Conservation (phyloP, 2,329 filamentous ascomycete genomes). For the Lasiodiplodia sp. region DNA sequence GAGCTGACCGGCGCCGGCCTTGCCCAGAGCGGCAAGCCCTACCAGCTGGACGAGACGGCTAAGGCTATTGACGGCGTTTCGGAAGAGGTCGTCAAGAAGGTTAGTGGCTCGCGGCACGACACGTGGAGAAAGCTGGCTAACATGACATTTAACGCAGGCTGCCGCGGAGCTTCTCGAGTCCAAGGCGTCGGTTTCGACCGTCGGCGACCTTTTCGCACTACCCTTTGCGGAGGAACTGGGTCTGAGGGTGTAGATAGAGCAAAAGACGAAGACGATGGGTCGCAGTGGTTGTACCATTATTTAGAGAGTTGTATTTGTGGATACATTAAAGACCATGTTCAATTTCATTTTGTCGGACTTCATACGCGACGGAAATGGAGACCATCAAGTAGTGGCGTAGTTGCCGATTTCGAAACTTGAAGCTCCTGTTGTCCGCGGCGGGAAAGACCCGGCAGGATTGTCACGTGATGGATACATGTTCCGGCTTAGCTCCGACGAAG, state of each 20-base stretch:
- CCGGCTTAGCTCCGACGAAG: slow-evolving; percentile 30
- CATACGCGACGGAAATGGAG: not conserved
- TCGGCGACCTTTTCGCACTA: slow-evolving; percentile 89
- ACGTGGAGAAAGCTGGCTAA: slow-evolving; percentile 34
- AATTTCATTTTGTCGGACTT: slow-evolving; percentile 40
- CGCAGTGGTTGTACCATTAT: slow-evolving; percentile 48
- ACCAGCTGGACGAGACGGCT: slow-evolving; percentile 81
- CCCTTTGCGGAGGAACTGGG: slow-evolving; percentile 95
- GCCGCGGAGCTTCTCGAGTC: slow-evolving; percentile 86
- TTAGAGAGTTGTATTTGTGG: slow-evolving; percentile 42
- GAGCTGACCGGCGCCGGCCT: slow-evolving; percentile 86
- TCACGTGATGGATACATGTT: slow-evolving; percentile 19
- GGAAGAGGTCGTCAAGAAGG: slow-evolving; percentile 82
- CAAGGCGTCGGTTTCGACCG: slow-evolving; percentile 87
- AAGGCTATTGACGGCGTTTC: slow-evolving; percentile 83
- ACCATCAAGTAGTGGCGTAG: not conserved
- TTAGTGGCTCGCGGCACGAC: slow-evolving; percentile 58
- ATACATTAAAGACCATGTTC: slow-evolving; percentile 40
- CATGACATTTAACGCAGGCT: slow-evolving; percentile 61
- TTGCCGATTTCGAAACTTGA: not conserved
- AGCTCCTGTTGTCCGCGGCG: not conserved
- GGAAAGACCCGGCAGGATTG: not conserved
- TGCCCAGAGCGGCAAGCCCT: slow-evolving; percentile 80
- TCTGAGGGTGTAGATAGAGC: slow-evolving; percentile 81
- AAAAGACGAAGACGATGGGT: slow-evolving; percentile 34